Base-by-base conservation (phyloP, 495 filamentous ascomycete genomes). In the Aspergillus bertholletiae region DNA sequence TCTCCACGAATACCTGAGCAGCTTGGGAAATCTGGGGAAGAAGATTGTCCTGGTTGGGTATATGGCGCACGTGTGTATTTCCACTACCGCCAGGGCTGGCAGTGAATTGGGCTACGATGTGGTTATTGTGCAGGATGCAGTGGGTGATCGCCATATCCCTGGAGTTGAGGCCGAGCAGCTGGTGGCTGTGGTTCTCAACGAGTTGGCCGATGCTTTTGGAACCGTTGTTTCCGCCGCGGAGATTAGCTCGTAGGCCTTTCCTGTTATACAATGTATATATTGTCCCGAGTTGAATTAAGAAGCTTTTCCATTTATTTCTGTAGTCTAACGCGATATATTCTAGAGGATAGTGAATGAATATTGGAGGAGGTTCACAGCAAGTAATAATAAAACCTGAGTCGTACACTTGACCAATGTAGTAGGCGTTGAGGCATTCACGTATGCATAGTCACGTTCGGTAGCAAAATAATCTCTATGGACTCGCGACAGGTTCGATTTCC, bases 21-120 rank as follows among this genome's bases (percentile, higher is more conserved):
- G 57, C 3, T 18, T 73, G 13, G 64, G 67, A 0, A 65, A 61
- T 45, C 60, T 56, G 15, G 75, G 67, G 7, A 76, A 70, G 62
- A 81, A 78, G 65, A 56, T 83, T 18, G 78, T 84, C 2, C 48
- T 83, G 44, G 69, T 69, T 20, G 80, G 80, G 13, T 81, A 81
- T 59, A 79, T 80, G 74, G 83, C 84, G 8, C 84, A 86, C 69
- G 80, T 85, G 3, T 87, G 83, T 66, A 74, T 87, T 11, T 81
- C 75, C 1, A 80, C 80, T 1, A 87, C 84, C 2, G 75, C 82
- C 1, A 60, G 83, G 43, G 75, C 82, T 28, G 84, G 67, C 3
- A 60, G 52, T 27, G 77, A 86, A 60, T 69, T 70, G 13, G 83
- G 83, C 4, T 84, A 83, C 67, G 83, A 86, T 59, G 76, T 85